Evolutionary conservation across 1,284 basidiomycete species (phyloP).

Genomic region (Dichomitus squalens): DNA sequence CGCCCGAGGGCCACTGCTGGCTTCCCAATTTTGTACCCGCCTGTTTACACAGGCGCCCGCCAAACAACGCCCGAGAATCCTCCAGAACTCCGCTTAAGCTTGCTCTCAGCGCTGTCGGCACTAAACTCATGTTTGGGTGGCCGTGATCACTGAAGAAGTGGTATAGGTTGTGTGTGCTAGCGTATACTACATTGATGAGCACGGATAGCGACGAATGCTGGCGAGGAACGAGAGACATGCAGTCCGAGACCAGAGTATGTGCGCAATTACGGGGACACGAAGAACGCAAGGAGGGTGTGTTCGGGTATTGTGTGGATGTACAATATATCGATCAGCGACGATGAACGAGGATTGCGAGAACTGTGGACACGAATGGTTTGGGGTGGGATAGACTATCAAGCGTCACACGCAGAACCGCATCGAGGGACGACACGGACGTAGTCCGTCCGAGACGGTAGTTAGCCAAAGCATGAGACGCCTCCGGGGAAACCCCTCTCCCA

Average conservation of each 20-base stretch:
- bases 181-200: constrained; percentile 28
- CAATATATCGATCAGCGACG: too few species aligned
- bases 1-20: constrained; percentile 5
- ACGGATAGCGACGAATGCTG: constrained; percentile 3
- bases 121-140: background rate
- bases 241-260: too few species aligned
- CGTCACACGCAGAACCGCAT: background rate
- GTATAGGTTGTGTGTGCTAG: constrained; percentile 27
- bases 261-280: too few species aligned
- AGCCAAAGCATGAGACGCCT: too few species aligned
- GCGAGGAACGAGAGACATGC: constrained; percentile 3
- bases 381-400: background rate
- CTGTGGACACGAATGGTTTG: background rate
- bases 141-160: background rate
- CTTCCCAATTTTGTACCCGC: background rate
- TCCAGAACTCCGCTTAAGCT: constrained; percentile 3
- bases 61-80: constrained; percentile 10
- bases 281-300: background rate
- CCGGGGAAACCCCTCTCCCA: too few species aligned
- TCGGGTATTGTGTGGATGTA: background rate
- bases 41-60: constrained; percentile 3
- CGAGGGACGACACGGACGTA: too few species aligned
- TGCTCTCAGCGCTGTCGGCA: background rate
- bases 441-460: too few species aligned
- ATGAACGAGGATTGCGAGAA: too few species aligned